Evolutionary conservation across 495 filamentous ascomycete genomes (phyloP).

Genomic region (Bacidia rubella): DNA sequence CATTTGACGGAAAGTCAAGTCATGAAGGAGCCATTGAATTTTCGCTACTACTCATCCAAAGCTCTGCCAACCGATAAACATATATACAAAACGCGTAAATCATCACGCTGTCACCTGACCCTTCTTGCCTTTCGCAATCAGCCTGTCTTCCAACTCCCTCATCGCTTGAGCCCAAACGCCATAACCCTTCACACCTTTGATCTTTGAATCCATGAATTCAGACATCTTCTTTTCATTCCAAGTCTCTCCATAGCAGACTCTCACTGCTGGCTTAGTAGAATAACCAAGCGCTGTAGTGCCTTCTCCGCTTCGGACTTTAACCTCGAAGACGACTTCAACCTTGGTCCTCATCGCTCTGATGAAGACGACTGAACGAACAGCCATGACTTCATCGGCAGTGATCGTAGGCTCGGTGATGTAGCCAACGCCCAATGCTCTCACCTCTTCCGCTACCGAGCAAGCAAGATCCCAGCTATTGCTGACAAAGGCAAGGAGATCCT

Average conservation of each 20-base stretch:
- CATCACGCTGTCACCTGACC: background rate
- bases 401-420: slow-evolving; percentile 41
- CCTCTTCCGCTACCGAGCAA: slow-evolving; percentile 34
- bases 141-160: slow-evolving; percentile 38
- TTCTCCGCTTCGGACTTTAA: slow-evolving; percentile 27
- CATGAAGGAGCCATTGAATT: too few species aligned
- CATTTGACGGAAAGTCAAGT: too few species aligned
- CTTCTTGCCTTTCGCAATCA: slow-evolving; percentile 43
- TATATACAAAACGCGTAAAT: background rate
- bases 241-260: slow-evolving; percentile 52
- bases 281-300: slow-evolving; percentile 26
- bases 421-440: slow-evolving; percentile 38
- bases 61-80: too few species aligned
- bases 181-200: slow-evolving; percentile 29
- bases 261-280: slow-evolving; percentile 26
- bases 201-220: slow-evolving; percentile 39
- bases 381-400: slow-evolving; percentile 42
- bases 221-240: slow-evolving; percentile 50
- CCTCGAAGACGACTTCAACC: slow-evolving; percentile 39
- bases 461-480: slow-evolving; percentile 47
- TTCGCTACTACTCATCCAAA: too few species aligned
- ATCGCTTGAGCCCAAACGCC: slow-evolving; percentile 42
- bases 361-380: slow-evolving; percentile 39
- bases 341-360: slow-evolving; percentile 45
- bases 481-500: slow-evolving; percentile 41